Evolutionary conservation across 2,329 filamentous ascomycete species (phyloP), one percentile per base, ranked within the genome.

Genomic region (Aspergillaceae sp.): DNA sequence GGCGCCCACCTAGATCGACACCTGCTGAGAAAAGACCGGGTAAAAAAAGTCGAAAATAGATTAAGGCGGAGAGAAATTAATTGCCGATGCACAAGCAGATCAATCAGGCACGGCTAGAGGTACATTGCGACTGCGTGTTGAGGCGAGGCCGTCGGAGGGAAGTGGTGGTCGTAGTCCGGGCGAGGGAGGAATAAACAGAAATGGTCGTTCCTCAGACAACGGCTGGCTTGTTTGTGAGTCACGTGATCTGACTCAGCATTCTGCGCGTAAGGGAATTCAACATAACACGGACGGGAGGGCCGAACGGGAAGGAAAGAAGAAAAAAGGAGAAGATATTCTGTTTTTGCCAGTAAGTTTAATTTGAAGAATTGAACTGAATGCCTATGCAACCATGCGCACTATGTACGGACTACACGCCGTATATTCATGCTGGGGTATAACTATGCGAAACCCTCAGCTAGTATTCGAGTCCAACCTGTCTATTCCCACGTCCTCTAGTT

Each of bases 161-260:
- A 28, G 33, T 33, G 37, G 54, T 55, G 54, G 53, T n/a, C 10
- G 40, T 41, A 54, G 45, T 46, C 43, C 29, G 33, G 33, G 9
- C 10, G 48, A 36, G 55, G 52, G 57, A 64, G 57, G 54, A 63
- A 58, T 67, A 67, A 67, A 67, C 64, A 67, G 64, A 67, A 56
- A 58, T 46, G 48, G 48, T 59, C 60, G 64, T 67, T 66, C 62
- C 64, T 67, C 64, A 66, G 64, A 65, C 64, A 67, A 67, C 64
- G 62, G 27, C 6, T 3, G 6, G 6, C 26, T 60, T 62, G 56
- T 60, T 63, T 61, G 52, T 49, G 27, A 2, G 53, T 66, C 64
- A 66, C 63, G 64, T 67, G 64, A 0, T 42, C 29, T 52, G 50
- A 55, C 11, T 38, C 36, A 38, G 36, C 36, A 38, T 28, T 9